Base-by-base conservation (phyloP, 768 basidiomycete genomes). In the Xerocomellus dryophilus region DNA sequence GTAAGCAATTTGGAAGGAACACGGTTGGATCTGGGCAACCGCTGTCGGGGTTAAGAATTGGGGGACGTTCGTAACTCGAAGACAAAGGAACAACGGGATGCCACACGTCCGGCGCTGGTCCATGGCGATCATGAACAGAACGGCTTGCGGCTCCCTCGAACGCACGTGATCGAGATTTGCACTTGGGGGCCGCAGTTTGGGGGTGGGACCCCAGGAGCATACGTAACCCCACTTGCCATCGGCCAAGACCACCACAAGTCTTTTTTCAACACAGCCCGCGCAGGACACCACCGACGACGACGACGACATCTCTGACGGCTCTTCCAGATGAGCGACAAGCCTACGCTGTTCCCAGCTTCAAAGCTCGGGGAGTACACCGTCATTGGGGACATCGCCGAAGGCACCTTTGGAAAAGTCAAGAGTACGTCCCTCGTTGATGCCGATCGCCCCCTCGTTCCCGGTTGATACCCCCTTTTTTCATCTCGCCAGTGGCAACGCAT, bases 381-480 rank as follows among this genome's bases (percentile, higher is more conserved):
- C 53, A 81, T 87, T 50, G 73, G 83, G 53, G 93, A 95, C 60
- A 88, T 98, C 54, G 96, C 95, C 18, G 93, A 95, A 60, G 97
- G 97, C 4, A 96, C 93, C 11, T 99, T 98, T 76, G 97, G 96
- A 51, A 98, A 97, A 74, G 97, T 99, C 69, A 98, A 98, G 80
- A 91, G 96, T 97, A 72, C 71, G 93, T 83, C 21, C 20, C 17
- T 21, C 14, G 17, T 31, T 43, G 20, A 54, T 51, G 35, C 50
- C 47, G 59, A 69, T 64, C 63, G 43, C 11, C 50, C 51, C 36
- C 21, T 9, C 17, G 41, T 44, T 35, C 52, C 52, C 41, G 58
- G 53, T 62, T 60, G 59, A 60, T 56, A 23, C 23, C 43, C 58
- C 35, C 35, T 56, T 27, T 63, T 36, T 41, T 34, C 55, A 31